phyloP scores from a whole-genome alignment of 352 stramenopile species.

The Thraustochytrium striatum region DNA sequence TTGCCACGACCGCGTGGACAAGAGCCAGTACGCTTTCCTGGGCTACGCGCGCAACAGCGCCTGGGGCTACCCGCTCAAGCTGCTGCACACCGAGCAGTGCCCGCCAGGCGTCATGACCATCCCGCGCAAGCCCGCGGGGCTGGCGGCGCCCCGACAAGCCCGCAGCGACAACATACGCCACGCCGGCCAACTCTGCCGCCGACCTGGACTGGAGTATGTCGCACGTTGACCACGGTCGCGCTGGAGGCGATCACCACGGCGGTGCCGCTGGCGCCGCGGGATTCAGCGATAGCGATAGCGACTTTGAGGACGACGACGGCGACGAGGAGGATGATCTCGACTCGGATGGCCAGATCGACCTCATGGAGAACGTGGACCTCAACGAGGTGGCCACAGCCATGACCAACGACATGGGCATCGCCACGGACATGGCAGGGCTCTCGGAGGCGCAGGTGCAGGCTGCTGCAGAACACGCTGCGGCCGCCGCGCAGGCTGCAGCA shows the following conservation, averaged over 20 bases:
- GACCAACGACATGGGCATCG: background rate
- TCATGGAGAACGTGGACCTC: background rate
- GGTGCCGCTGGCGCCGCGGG: background rate
- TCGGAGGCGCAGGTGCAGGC: too few relatives aligned
- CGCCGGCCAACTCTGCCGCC: background rate
- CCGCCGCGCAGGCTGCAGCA: too few relatives aligned
- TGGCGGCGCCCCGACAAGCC: constrained; percentile 6
- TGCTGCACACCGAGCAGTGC: background rate
- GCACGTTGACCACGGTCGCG: background rate
- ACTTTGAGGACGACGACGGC: background rate
- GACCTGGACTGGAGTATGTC: constrained; percentile 28
- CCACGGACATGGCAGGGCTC: background rate
- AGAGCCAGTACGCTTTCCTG: constrained; percentile 27
- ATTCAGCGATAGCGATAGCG: background rate
- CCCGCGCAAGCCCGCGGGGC: constrained; percentile 13
- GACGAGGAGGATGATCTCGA: background rate
- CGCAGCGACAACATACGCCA: background rate
- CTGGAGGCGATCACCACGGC: background rate
- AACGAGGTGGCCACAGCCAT: background rate
- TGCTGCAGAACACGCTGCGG: too few relatives aligned
- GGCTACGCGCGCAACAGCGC: background rate
- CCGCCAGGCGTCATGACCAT: background rate
- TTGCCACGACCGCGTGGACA: constrained; percentile 27
- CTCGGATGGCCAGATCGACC: background rate
- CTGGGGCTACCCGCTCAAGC: constrained; percentile 2